Base-by-base conservation (phyloP, 768 basidiomycete species). In the Hericium erinaceus region DNA sequence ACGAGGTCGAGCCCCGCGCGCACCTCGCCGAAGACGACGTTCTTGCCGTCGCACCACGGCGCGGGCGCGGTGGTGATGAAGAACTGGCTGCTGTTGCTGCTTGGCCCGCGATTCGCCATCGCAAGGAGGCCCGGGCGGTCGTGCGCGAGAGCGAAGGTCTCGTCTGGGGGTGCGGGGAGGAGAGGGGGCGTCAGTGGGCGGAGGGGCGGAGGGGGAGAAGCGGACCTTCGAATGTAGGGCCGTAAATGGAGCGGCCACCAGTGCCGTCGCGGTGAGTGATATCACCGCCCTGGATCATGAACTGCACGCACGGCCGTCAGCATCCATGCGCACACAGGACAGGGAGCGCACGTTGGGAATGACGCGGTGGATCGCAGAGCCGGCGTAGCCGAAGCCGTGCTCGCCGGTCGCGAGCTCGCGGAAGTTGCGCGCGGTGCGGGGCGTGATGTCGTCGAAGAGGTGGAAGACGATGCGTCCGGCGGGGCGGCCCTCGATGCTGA, bases 261-360 rank as follows among this genome's bases (percentile, higher is more conserved):
- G 87, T 91, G 13, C 88, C 88, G 60, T 91, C 62, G 51, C 60
- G 81, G 61, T 80, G 76, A 10, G 88, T 90, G 71, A 92, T 92
- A 72, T 94, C 92, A 24, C 92, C 92, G 24, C 89, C 92, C 69
- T 92, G 91, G 49, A 88, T 70, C 90, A 92, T 92, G 74, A 89
- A 90, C 80, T 73, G 59, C 2, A 39, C 16, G 24, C 40, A 20
- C 18, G 5, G 5, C 28, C 13, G 12, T 11, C 24, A 39, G 33
- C 52, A n/a, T 3, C 28, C 6, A 28, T 4, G 28, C 15, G n/a
- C 16, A 16, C 16, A 18, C 37, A 37, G 33, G 37, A 15, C 16
- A 52, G 9, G 3, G 38, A 44, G 37, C 80, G 33, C 49, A 83
- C 84, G 60, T 77, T 68, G 41, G 87, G 85, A 58, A 88, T 88